phyloP scores from a whole-genome alignment of 805 yeast species.

The Debaryomyces tyrocola region DNA sequence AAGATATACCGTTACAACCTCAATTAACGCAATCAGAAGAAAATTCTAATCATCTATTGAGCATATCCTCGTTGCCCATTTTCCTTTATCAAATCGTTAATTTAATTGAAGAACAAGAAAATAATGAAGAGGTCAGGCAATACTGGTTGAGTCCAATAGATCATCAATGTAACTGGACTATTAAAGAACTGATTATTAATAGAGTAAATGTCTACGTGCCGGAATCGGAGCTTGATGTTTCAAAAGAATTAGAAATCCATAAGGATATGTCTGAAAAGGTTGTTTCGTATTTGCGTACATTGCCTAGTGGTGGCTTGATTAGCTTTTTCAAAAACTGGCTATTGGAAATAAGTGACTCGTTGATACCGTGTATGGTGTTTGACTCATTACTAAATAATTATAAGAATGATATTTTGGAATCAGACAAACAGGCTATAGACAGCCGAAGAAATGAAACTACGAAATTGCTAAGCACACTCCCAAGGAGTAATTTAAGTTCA shows the following conservation, averaged over 20 bases:
- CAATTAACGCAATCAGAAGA: constrained; percentile 14
- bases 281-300: constrained; percentile 9
- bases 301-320: constrained; percentile 12
- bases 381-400: constrained; percentile 29
- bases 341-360: constrained; percentile 39
- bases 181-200: constrained; percentile 29
- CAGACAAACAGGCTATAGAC: constrained; percentile 12
- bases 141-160: constrained; percentile 33
- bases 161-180: constrained; percentile 33
- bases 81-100: constrained; percentile 24
- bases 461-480: constrained; percentile 30
- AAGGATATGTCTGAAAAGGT: constrained; percentile 19
- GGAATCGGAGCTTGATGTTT: constrained; percentile 6
- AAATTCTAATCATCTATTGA: constrained; percentile 14
- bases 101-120: constrained; percentile 13
- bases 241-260: constrained; percentile 22
- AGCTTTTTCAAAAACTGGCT: constrained; percentile 42
- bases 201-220: constrained; percentile 19
- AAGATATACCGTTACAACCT: constrained; percentile 41
- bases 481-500: constrained; percentile 40
- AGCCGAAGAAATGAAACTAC: constrained; percentile 15
- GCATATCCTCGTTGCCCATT: constrained; percentile 32
- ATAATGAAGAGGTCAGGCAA: constrained; percentile 3
- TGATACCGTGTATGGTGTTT: constrained; percentile 41
- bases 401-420: constrained; percentile 5